phyloP scores from a whole-genome alignment of 495 filamentous ascomycete genomes.

The Neurospora sp. region DNA sequence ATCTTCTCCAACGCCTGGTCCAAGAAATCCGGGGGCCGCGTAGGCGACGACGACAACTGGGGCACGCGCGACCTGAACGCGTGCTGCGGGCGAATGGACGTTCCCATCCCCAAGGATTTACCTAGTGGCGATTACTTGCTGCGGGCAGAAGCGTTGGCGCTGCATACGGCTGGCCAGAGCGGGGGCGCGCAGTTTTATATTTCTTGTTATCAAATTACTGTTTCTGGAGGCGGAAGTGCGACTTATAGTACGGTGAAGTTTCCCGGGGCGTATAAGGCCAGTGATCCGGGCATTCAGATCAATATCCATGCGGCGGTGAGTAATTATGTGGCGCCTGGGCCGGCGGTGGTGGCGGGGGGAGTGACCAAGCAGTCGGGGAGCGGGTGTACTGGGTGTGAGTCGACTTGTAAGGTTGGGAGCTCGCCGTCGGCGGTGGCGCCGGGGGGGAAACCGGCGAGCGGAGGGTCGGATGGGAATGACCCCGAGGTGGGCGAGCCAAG shows the following conservation, averaged over 20 bases:
- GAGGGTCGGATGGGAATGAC: constrained; percentile 2
- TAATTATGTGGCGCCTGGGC: constrained; percentile 30
- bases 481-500: constrained; percentile 1
- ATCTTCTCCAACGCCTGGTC: constrained; percentile 39
- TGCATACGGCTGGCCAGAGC: constrained; percentile 34
- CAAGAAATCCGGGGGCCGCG: constrained; percentile 19
- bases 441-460: background rate
- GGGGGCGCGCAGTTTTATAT: constrained; percentile 40
- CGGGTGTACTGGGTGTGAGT: constrained; percentile 28
- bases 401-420: constrained; percentile 29
- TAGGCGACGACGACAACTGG: constrained; percentile 39
- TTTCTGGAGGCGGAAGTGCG: constrained; percentile 24
- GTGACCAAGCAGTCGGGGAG: constrained; percentile 23
- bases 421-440: constrained; percentile 17
- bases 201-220: constrained; percentile 39
- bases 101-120: constrained; percentile 36
- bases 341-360: constrained; percentile 29
- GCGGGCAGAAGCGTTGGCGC: constrained; percentile 40
- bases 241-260: constrained; percentile 29
- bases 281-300: constrained; percentile 41
- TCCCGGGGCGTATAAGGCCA: constrained; percentile 36
- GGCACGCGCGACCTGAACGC: constrained; percentile 41
- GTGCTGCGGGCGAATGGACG: constrained; percentile 41
- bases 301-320: constrained; percentile 33
- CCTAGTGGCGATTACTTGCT: constrained; percentile 41